Conservation (phyloP, 768 basidiomycete genomes). For the Boletus rufocinnamomeus region DNA sequence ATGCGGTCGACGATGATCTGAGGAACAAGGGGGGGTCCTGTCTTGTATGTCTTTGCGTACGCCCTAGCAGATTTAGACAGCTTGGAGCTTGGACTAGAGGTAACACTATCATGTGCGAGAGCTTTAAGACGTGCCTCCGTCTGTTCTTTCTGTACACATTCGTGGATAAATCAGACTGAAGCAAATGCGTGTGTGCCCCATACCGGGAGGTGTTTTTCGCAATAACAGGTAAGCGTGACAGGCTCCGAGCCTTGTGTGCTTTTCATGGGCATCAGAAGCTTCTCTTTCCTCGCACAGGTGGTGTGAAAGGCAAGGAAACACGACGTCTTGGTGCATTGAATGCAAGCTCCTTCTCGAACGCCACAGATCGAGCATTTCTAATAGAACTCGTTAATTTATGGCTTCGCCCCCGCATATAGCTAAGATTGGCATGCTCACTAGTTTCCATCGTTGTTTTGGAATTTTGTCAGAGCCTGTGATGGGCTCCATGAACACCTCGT, state of each 20-base stretch:
- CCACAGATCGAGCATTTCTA: conserved; percentile 69
- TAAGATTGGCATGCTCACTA: conserved; percentile 54
- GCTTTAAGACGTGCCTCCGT: conserved; percentile 59
- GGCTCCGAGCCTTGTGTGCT: conserved; percentile 73
- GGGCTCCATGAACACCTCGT: conserved; percentile 98
- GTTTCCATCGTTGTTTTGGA: conserved; percentile 89
- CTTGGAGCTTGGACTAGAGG: conserved; percentile 43
- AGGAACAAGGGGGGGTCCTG: conserved; percentile 91
- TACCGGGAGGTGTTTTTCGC: conserved; percentile 91
- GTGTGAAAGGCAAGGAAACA: conserved; percentile 95
- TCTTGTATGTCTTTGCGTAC: conserved; percentile 89
- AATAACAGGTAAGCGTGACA: conserved; percentile 74
- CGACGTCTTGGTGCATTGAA: conserved; percentile 88
- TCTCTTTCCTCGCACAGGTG: conserved; percentile 89
- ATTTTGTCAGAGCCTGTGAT: conserved; percentile 88
- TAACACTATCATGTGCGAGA: conserved; percentile 47
- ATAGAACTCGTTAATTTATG: conserved; percentile 11
- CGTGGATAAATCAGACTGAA: not conserved
- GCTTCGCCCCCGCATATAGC: not conserved
- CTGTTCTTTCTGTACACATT: conserved; percentile 59
- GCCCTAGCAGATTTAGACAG: conserved; percentile 82
- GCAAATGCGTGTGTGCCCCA: conserved; percentile 28
- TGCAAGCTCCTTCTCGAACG: conserved; percentile 77
- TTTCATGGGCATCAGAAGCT: conserved; percentile 86
- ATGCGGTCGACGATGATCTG: conserved; percentile 81